Evolutionary conservation across 2,329 filamentous ascomycete species (phyloP).

Genomic region (Chalaropsis ovoidea): DNA sequence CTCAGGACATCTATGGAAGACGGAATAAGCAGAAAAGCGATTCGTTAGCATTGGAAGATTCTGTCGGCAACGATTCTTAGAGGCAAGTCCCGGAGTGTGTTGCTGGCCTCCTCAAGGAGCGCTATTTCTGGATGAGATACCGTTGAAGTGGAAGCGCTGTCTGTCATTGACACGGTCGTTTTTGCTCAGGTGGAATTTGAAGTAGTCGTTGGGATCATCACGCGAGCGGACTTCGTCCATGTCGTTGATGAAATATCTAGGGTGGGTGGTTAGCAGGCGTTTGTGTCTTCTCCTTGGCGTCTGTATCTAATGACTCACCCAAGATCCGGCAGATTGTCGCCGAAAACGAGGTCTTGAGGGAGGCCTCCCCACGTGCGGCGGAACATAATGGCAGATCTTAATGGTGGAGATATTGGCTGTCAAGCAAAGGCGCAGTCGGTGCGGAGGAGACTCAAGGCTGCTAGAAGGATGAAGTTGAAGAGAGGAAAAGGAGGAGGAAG

Average conservation of each 20-base stretch:
- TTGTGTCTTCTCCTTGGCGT: neutral
- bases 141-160: constrained; percentile 63
- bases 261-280: neutral
- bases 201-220: constrained; percentile 56
- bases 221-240: constrained; percentile 65
- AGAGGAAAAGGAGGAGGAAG: neutral
- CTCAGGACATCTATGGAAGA: constrained; percentile 48
- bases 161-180: constrained; percentile 69
- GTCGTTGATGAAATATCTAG: constrained; percentile 68
- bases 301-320: constrained; percentile 45
- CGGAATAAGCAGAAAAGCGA: neutral
- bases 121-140: constrained; percentile 36
- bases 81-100: neutral
- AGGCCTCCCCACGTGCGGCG: constrained; percentile 57
- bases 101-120: neutral
- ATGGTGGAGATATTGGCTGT: too few relatives aligned
- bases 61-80: neutral
- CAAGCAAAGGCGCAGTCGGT: too few relatives aligned
- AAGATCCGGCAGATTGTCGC: constrained; percentile 55
- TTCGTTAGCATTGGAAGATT: neutral
- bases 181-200: constrained; percentile 62
- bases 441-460: too few relatives aligned
- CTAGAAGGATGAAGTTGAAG: neutral
- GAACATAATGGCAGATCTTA: constrained; percentile 52
- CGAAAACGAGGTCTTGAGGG: constrained; percentile 59